These are phyloP conservation scores for Helotiales sp. DNA, from an alignment of 2,329 filamentous ascomycete species.

Conservation along the genomic window DNA sequence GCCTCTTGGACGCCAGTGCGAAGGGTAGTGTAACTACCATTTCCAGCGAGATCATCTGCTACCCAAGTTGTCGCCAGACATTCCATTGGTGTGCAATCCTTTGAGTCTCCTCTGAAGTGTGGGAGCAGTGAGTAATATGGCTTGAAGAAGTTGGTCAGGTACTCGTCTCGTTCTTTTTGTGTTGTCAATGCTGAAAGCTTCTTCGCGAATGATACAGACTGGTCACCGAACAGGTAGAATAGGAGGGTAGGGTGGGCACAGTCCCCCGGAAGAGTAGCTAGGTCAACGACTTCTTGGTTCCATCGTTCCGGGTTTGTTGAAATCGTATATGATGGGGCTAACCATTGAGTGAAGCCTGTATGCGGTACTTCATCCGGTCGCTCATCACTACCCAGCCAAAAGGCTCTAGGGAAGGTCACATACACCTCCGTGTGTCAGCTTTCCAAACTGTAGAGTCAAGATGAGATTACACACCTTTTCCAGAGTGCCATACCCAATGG, in stretches of 20 bases:
- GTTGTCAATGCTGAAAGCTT: conserved; percentile 28
- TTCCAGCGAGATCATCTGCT: conserved; percentile 67
- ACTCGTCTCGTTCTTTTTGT: conserved; percentile 37
- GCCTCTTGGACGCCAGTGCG: conserved; percentile 62
- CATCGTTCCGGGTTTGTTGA: conserved; percentile 56
- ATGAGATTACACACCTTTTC: conserved; percentile 52
- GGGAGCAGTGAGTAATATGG: conserved; percentile 71
- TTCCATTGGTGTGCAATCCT: conserved; percentile 56
- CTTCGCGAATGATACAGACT: conserved; percentile 44
- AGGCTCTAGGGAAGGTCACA: conserved; percentile 64
- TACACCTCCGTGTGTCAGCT: conserved; percentile 37
- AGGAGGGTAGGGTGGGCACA: conserved; percentile 68
- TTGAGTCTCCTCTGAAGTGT: conserved; percentile 52
- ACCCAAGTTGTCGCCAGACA: conserved; percentile 69
- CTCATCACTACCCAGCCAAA: conserved; percentile 53
- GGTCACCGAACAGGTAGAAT: conserved; percentile 63
- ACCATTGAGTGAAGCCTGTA: conserved; percentile 64
- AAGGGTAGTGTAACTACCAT: conserved; percentile 73
- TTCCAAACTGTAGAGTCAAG: background rate
- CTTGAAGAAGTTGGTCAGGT: conserved; percentile 54
- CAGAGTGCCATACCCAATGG: conserved; percentile 53
- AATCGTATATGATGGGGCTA: conserved; percentile 59
- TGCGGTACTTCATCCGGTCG: conserved; percentile 26
- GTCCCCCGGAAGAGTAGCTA: conserved; percentile 56
- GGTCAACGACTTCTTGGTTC: conserved; percentile 66